phyloP scores from a whole-genome alignment of 495 filamentous ascomycete genomes.

The Penicillium macrosclerotiorum region DNA sequence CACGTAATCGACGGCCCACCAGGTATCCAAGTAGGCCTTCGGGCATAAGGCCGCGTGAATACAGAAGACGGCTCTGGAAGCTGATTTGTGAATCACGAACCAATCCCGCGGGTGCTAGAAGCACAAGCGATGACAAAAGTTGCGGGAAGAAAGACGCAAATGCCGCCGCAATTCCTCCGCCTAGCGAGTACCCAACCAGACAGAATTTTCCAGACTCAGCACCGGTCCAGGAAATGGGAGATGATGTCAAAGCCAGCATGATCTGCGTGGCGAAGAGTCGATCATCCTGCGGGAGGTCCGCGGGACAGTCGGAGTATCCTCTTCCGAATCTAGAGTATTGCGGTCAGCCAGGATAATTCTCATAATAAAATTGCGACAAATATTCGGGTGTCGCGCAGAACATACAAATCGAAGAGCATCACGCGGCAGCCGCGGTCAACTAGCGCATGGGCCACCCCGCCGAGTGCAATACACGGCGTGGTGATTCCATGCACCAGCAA shows the following conservation, averaged over 20 bases:
- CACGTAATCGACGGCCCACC: constrained; percentile 54
- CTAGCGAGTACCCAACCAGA: constrained; percentile 81
- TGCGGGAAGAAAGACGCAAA: constrained; percentile 72
- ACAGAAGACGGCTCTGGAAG: constrained; percentile 58
- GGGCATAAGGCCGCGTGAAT: constrained; percentile 57
- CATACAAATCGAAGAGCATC: constrained; percentile 68
- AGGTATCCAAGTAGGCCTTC: constrained; percentile 52
- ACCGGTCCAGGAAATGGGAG: constrained; percentile 64
- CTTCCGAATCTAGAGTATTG: constrained; percentile 61
- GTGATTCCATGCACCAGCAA: constrained; percentile 83
- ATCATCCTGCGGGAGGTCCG: constrained; percentile 65
- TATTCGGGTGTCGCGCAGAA: neutral
- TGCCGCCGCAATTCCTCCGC: constrained; percentile 73
- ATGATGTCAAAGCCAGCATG: constrained; percentile 67
- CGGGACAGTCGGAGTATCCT: constrained; percentile 72
- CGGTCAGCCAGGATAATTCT: neutral
- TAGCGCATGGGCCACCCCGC: constrained; percentile 64
- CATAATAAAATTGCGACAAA: neutral
- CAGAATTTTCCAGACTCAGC: constrained; percentile 55
- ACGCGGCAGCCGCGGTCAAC: constrained; percentile 77
- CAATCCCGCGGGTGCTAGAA: constrained; percentile 75
- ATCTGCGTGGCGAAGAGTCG: constrained; percentile 76
- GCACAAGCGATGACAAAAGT: constrained; percentile 61
- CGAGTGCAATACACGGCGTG: constrained; percentile 74
- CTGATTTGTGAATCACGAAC: constrained; percentile 64